A percentile compares a stretch with the other conserved stretches of the same genome.
Conservation (phyloP, 345 rosid genomes). For the Lumnitzera racemosa region DNA sequence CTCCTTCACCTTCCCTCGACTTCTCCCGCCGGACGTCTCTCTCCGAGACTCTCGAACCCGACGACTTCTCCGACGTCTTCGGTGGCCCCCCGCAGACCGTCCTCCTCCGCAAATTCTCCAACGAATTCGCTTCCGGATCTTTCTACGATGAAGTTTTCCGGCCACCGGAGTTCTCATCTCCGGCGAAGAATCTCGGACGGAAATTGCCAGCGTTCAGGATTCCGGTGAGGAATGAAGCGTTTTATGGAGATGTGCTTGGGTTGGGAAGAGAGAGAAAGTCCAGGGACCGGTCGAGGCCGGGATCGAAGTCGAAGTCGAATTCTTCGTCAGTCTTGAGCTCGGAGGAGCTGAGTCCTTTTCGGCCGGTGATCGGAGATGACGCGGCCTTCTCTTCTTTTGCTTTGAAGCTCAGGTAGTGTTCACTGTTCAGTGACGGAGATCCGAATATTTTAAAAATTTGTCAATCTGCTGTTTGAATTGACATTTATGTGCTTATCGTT, state of each 20-base stretch:
- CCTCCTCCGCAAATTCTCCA: conserved; percentile 52
- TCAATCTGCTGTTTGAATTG: neutral
- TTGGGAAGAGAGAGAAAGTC: conserved; percentile 28
- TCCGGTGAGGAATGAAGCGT: conserved; percentile 42
- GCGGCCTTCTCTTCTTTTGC: conserved; percentile 61
- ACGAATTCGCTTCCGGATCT: conserved; percentile 37
- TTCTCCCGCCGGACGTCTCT: conserved; percentile 1
- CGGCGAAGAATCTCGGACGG: conserved; percentile 34
- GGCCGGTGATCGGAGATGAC: conserved; percentile 52
- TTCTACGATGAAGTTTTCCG: conserved; percentile 76
- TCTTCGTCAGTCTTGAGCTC: conserved; percentile 77
- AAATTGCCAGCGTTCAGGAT: conserved; percentile 62
- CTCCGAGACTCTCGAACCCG: conserved; percentile 23
- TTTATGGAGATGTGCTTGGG: conserved; percentile 64
- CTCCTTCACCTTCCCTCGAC: neutral
- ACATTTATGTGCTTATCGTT: conserved; percentile 8
- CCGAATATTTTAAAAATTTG: neutral
- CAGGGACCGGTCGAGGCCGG: conserved; percentile 45
- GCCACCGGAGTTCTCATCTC: conserved; percentile 24
- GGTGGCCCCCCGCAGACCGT: conserved; percentile 87
- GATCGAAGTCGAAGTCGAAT: conserved; percentile 48
- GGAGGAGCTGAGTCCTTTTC: conserved; percentile 70
- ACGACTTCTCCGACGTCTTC: conserved; percentile 79
- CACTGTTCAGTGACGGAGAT: neutral
- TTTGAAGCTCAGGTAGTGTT: conserved; percentile 67